phyloP scores from a whole-genome alignment of 164 flowering plant genomes.

The Platanus orientalis region DNA sequence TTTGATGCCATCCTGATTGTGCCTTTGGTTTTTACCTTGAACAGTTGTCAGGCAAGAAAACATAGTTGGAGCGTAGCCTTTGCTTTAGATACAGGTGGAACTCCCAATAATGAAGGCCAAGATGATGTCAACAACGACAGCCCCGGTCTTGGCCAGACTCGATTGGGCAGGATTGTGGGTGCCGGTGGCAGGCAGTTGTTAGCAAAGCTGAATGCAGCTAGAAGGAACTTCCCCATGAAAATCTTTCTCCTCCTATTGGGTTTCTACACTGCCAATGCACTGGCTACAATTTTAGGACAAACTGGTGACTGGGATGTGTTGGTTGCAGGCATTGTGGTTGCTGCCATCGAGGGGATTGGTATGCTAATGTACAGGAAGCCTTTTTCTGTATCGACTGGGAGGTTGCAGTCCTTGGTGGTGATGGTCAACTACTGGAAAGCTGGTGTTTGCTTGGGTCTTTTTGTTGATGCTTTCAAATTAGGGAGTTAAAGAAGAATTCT shows the following conservation, averaged over 20 bases:
- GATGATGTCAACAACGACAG: constrained; percentile 37
- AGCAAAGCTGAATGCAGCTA: constrained; percentile 66
- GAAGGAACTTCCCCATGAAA: constrained; percentile 88
- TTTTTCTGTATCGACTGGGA: constrained; percentile 30
- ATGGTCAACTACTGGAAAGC: constrained; percentile 98
- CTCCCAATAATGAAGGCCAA: constrained; percentile 47
- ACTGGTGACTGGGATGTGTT: constrained; percentile 98
- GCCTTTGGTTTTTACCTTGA: constrained; percentile 6
- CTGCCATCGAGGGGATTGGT: constrained; percentile 95
- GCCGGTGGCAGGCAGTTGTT: constrained; percentile 72
- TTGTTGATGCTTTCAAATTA: constrained; percentile 94
- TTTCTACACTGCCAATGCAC: constrained; percentile 92
- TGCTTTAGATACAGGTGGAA: constrained; percentile 68
- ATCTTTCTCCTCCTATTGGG: constrained; percentile 81
- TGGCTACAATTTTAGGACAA: constrained; percentile 92
- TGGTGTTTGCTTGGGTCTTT: constrained; percentile 92
- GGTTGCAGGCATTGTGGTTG: constrained; percentile 94
- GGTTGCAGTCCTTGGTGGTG: constrained; percentile 60
- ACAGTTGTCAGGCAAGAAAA: constrained; percentile 38
- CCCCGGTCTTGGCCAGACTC: constrained; percentile 57
- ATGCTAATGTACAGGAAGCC: constrained; percentile 74
- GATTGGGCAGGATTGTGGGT: constrained; percentile 77
- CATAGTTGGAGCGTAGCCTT: constrained; percentile 41
- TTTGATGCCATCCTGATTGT: no score
- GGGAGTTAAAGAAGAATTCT: constrained; percentile 46